A percentile compares a stretch with the other conserved stretches of the same genome.
These are phyloP conservation scores for Telopea speciosissima DNA, from an alignment of 177 flowering plant species.

Conservation along the genomic window DNA sequence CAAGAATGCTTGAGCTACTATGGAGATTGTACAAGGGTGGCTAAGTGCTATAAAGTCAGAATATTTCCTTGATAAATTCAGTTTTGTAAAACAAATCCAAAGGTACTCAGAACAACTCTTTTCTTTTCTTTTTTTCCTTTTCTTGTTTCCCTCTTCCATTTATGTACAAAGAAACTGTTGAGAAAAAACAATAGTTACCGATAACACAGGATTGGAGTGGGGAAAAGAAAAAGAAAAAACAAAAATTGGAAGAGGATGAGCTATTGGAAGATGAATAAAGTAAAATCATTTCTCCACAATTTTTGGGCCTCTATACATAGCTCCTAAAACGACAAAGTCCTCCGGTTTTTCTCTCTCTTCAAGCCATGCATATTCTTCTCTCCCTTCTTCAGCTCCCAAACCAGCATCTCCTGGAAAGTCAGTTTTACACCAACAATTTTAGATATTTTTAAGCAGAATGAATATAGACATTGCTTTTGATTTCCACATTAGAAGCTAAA, in stretches of 20 bases:
- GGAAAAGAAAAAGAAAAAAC: no score
- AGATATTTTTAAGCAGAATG: neutral
- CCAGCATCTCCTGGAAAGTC: constrained; percentile 31
- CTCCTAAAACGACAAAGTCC: constrained; percentile 55
- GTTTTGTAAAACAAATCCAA: no score
- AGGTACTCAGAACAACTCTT: neutral
- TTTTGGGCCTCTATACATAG: constrained; percentile 59
- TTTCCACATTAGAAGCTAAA: no score
- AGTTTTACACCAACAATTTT: neutral
- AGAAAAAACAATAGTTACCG: no score
- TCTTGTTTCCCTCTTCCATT: neutral
- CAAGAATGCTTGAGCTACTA: no score
- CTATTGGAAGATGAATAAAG: neutral
- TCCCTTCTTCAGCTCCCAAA: constrained; percentile 38
- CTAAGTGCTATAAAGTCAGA: no score
- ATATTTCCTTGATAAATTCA: no score
- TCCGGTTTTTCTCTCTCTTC: constrained; percentile 56
- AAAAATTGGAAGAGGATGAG: no score
- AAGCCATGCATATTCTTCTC: constrained; percentile 59
- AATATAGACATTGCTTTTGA: neutral
- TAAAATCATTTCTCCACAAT: constrained; percentile 35
- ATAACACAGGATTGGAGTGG: no score
- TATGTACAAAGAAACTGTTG: neutral
- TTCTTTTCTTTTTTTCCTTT: no score
- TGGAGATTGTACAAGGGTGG: no score